These are phyloP conservation scores for Alternaria infectoria DNA, from an alignment of 2,329 filamentous ascomycete genomes.

Conservation along the genomic window DNA sequence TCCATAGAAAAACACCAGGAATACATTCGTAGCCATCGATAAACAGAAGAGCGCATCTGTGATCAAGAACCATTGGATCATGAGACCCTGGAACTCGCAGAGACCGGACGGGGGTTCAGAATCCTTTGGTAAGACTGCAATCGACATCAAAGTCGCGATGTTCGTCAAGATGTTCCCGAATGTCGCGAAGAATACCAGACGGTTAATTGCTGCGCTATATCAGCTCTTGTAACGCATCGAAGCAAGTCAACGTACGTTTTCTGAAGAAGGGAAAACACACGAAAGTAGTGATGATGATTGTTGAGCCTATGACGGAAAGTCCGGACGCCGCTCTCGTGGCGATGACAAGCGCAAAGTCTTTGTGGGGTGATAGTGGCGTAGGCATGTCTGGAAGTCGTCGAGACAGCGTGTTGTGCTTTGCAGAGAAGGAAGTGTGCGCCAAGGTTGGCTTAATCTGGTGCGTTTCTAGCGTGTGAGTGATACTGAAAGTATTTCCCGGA, in stretches of 20 bases:
- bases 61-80: constrained; percentile 75
- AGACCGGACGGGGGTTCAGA: constrained; percentile 57
- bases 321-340: constrained; percentile 73
- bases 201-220: constrained; percentile 67
- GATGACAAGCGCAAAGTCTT: constrained; percentile 58
- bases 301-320: constrained; percentile 72
- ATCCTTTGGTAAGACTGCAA: constrained; percentile 58
- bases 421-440: background rate
- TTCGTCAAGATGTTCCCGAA: constrained; percentile 82
- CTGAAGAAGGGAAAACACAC: constrained; percentile 71
- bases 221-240: background rate
- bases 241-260: constrained; percentile 56
- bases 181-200: constrained; percentile 82
- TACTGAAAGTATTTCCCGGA: background rate
- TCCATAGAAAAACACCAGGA: constrained; percentile 78
- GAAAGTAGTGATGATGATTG: constrained; percentile 77
- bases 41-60: constrained; percentile 21
- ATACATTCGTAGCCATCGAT: constrained; percentile 80
- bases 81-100: constrained; percentile 77
- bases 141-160: constrained; percentile 75
- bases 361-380: constrained; percentile 9
- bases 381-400: constrained; percentile 10
- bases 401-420: background rate
- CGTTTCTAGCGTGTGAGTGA: background rate
- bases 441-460: background rate